Evolutionary conservation across 176 grass and related monocot genomes (phyloP).

Genomic region (Carex myosuroides): DNA sequence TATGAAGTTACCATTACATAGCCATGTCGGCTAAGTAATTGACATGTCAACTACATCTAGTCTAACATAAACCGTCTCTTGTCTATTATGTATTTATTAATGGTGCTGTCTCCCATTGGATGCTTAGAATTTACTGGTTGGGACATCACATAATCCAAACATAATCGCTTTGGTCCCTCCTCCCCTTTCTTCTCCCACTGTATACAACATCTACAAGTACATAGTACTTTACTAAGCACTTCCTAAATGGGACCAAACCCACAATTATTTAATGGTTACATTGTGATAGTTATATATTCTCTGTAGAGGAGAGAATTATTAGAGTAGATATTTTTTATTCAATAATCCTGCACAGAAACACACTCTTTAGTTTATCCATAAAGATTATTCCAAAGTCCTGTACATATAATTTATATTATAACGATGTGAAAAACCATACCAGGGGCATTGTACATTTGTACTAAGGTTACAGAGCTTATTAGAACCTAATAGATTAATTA

Average conservation of each 20-base stretch:
- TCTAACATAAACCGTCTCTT: not conserved
- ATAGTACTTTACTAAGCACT: not conserved
- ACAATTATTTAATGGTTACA: not conserved
- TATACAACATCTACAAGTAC: not conserved
- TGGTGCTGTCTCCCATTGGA: not conserved
- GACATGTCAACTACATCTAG: not conserved
- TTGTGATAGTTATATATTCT: not conserved
- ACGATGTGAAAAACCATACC: not conserved
- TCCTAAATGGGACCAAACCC: not conserved
- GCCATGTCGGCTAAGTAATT: not conserved
- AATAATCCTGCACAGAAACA: not conserved
- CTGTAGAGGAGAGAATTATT: not conserved
- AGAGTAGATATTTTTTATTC: not conserved
- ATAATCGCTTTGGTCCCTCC: not conserved
- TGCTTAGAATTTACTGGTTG: not conserved
- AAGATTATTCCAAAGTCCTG: not conserved
- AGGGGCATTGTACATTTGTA: not conserved
- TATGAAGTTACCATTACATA: not conserved
- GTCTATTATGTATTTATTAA: not conserved
- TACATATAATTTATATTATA: not conserved
- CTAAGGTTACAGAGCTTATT: not conserved
- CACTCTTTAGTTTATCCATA: not conserved
- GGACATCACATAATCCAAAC: conserved; percentile 11
- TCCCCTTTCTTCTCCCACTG: not conserved
- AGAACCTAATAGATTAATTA: not conserved